Evolutionary conservation across 1,139 yeast genomes (phyloP), one percentile per base, ranked within the genome.

Genomic region (Blastobotrys malaysiensis): DNA sequence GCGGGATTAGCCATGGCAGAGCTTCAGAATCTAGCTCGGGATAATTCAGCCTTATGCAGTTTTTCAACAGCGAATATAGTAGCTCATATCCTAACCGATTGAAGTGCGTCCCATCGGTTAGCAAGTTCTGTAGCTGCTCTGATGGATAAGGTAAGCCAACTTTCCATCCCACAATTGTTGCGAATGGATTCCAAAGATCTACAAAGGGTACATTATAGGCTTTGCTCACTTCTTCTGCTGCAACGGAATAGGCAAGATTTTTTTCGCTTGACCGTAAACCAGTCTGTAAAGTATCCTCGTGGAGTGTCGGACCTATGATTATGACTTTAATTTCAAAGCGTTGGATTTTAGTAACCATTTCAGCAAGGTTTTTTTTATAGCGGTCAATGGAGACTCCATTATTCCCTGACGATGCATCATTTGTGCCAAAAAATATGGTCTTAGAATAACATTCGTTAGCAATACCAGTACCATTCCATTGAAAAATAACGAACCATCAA

Each of bases 291-390:
- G 66, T 71, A 75, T 65, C 71, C 62, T 84, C 85, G 61, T 81
- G 83, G 18, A 81, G 69, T 0, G 81, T 84, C 0, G 95, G 89
- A 0, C 89, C 83, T n/a, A 87, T 74, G 0, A 87, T 62, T 21
- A 88, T 73, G 1, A 77, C 70, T 11, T 71, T 69, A 55, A 84
- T 79, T 7, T 72, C 76, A 47, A 74, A 66, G 1, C 64, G 22
- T 19, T 27, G 50, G 19, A 56, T 54, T 27, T 31, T 16, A 11
- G 69, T 59, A 2, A 81, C 70, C 61, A 85, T 65, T 14, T 59
- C 59, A 13, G 62, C 65, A 55, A 78, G 69, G 63, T 86, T 86
- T 9, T 66, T 69, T 9, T 65, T 55, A 62, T 70, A 86, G 55
- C 77, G 72, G 0, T 70, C 74, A 13, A 81, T 48, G 1, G 78